Percentiles rank a stretch among this genome's conserved stretches.
phyloP scores from a whole-genome alignment of 257 asterid genomes.

The Solanum pimpinellifolium region DNA sequence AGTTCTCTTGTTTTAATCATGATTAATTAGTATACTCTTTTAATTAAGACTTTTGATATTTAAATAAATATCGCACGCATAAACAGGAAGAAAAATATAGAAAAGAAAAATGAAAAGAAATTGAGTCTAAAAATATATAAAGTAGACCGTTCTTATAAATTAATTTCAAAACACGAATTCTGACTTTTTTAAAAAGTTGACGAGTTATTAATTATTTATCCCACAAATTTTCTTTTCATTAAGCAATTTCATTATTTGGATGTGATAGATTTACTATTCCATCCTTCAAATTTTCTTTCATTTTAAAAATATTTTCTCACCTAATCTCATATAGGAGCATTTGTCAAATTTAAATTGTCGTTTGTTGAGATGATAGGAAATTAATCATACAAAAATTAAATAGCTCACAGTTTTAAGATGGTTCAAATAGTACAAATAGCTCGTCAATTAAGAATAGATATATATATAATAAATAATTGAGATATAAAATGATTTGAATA shows the following conservation, averaged over 20 bases:
- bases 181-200: neutral
- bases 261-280: neutral
- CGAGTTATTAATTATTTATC: too few species aligned
- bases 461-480: too few species aligned
- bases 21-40: neutral
- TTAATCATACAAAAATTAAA: neutral
- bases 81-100: neutral
- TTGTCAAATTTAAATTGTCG: neutral
- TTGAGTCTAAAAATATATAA: neutral
- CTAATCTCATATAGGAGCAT: neutral
- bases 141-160: neutral
- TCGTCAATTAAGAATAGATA: neutral
- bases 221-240: neutral
- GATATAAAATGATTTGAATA: neutral
- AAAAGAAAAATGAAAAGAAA: neutral
- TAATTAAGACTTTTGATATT: neutral
- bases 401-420: neutral
- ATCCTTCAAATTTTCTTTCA: neutral
- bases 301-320: neutral
- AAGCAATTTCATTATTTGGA: neutral
- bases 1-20: neutral
- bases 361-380: neutral
- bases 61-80: neutral
- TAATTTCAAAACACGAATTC: neutral
- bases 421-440: neutral